These are phyloP conservation scores for Scenedesmus sp. DNA, from an alignment of 163 green algal genomes.

Conservation along the genomic window DNA sequence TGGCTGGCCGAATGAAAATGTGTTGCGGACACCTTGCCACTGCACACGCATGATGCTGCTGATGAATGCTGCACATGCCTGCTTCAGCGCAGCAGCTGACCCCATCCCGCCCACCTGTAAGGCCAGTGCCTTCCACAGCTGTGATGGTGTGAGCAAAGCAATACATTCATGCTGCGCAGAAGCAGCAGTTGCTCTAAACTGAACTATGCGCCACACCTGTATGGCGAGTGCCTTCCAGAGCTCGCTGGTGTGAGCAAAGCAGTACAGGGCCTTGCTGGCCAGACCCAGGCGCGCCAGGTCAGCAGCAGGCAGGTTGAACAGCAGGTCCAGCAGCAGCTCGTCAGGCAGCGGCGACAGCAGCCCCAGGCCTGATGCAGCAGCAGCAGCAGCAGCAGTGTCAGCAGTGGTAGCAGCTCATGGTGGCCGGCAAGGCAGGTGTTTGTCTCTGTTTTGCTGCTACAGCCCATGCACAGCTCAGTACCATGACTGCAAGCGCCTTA, in stretches of 20 bases:
- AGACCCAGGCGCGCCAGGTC: slow-evolving; percentile 71
- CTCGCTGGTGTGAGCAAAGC: slow-evolving; percentile 88
- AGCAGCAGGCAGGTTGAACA: slow-evolving; percentile 65
- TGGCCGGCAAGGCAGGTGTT: too few relatives aligned
- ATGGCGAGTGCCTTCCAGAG: slow-evolving; percentile 90
- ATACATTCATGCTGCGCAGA: too few relatives aligned
- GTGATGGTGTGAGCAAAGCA: too few relatives aligned
- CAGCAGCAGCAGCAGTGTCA: not conserved
- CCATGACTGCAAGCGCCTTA: too few relatives aligned
- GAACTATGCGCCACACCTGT: slow-evolving; percentile 62
- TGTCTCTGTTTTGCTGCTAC: not conserved
- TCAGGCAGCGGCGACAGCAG: slow-evolving; percentile 79
- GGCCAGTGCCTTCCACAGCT: too few relatives aligned
- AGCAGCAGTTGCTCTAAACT: not conserved
- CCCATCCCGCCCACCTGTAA: too few relatives aligned
- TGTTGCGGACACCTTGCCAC: not conserved
- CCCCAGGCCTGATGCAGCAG: slow-evolving; percentile 76
- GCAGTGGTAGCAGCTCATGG: too few relatives aligned
- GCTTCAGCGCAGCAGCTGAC: too few relatives aligned
- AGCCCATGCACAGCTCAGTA: not conserved
- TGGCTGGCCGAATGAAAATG: not conserved
- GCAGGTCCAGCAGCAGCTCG: slow-evolving; percentile 79
- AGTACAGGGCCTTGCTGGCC: slow-evolving; percentile 79
- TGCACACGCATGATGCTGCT: too few relatives aligned
- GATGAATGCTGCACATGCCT: too few relatives aligned